Percentiles rank a stretch among this genome's conserved stretches.
Conservation (phyloP, 257 asterid genomes). For the Nyctanthes arbortristis region DNA sequence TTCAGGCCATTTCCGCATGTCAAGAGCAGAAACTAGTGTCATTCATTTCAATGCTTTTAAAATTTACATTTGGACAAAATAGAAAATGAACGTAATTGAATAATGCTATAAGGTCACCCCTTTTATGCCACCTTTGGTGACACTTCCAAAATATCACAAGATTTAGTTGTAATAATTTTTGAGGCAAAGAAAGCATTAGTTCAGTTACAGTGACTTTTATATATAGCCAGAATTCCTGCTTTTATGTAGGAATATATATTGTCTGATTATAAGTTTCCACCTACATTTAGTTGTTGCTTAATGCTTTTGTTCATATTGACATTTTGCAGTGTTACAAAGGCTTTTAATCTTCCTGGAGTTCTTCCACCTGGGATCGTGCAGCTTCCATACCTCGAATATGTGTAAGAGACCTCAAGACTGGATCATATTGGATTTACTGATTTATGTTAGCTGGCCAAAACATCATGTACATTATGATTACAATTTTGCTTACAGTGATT, state of each 20-base stretch:
- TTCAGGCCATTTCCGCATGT: not conserved
- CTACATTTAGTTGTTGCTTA: not conserved
- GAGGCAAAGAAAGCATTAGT: not conserved
- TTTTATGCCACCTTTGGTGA: too few species aligned
- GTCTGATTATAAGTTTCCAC: not conserved
- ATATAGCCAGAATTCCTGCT: not conserved
- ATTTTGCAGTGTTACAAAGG: conserved; percentile 68
- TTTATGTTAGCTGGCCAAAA: conserved; percentile 6
- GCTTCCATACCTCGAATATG: conserved; percentile 62
- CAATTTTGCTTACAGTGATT: conserved; percentile 51
- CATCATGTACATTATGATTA: conserved; percentile 4
- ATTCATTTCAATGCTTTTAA: not conserved
- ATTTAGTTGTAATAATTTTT: too few species aligned
- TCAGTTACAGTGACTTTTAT: not conserved
- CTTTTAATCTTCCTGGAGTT: conserved; percentile 72
- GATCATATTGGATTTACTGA: conserved; percentile 9
- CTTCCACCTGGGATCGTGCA: conserved; percentile 58
- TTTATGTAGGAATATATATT: not conserved
- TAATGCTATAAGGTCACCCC: too few species aligned
- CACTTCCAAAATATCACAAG: too few species aligned
- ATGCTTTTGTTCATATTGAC: not conserved
- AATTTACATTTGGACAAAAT: not conserved
- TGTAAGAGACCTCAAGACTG: conserved; percentile 49
- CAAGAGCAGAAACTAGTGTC: not conserved
- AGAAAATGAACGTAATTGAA: too few species aligned